Evolutionary conservation across 768 basidiomycete genomes (phyloP), one percentile per base, ranked within the genome.

Genomic region (Tulasnella sp.): DNA sequence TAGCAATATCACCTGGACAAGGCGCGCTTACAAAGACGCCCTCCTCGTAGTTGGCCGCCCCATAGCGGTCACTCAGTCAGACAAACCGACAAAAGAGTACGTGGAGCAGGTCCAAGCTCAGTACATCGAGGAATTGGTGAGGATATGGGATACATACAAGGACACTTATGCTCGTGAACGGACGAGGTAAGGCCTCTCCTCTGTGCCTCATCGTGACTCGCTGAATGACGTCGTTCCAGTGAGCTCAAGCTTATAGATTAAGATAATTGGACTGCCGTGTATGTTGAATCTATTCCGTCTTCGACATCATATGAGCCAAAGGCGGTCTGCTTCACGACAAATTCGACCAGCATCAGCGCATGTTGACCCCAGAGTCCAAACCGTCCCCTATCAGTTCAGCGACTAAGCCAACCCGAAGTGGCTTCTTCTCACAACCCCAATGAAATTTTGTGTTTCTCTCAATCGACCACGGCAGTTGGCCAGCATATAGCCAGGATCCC

Each of bases 81-180:
- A 94, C 75, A 93, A 93, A 81, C 98, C 98, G 4, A 90, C 90
- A n/a, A 84, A 93, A 72, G 94, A 97, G 80, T 91, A 95, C 85
- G 86, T 99, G 54, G 91, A 91, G 82, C 89, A 91, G 72, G 89
- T 94, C 22, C 98, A 99, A 84, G 89, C 90, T 82, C 87, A 89
- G 82, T 99, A 99, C 85, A 99, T 99, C 81, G 93, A 93, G 69
- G 97, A 99, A 86, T 88, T 99, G 48, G 92, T 94, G 83, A 98
- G 96, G 75, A 97, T 98, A 82, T 99, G 97, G 97, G 90, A 99
- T 84, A 92, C 93, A 9, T 97, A 98, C 88, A 99, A 99, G 86
- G 94, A 98, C 84, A 90, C 93, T 78, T 98, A 97, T 84, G 97
- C 97, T 44, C 92, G 94, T 84, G 89, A 94, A 41, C 89, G 96